phyloP scores from a whole-genome alignment of 768 basidiomycete genomes.

The Asterophora lycoperdoides region DNA sequence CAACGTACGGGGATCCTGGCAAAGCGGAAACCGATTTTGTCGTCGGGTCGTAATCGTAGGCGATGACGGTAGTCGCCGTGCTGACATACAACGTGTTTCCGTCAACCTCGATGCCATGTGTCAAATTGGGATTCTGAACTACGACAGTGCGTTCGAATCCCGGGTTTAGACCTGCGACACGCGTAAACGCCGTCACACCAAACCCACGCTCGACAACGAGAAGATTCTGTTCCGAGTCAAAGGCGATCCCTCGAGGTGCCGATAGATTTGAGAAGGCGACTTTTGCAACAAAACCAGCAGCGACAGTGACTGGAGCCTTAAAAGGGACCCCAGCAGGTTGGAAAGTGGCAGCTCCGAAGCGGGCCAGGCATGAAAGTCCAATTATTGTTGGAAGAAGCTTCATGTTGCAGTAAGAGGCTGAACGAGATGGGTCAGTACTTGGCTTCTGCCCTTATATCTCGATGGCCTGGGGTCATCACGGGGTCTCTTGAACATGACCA shows the following conservation, averaged over 20 bases:
- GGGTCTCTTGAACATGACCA: too few species aligned
- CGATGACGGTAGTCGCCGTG: slow-evolving; percentile 30
- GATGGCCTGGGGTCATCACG: too few species aligned
- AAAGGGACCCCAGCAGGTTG: slow-evolving; percentile 31
- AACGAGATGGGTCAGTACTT: neutral
- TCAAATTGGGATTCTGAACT: slow-evolving; percentile 31
- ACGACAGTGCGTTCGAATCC: slow-evolving; percentile 38
- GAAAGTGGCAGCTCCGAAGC: slow-evolving; percentile 19
- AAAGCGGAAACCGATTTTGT: slow-evolving; percentile 23
- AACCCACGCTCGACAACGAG: slow-evolving; percentile 41
- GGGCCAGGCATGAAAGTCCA: slow-evolving; percentile 1
- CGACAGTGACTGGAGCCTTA: slow-evolving; percentile 30
- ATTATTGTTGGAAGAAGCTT: slow-evolving; percentile 4
- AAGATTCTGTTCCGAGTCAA: slow-evolving; percentile 34
- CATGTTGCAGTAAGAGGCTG: slow-evolving; percentile 2
- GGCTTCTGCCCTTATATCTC: too few species aligned
- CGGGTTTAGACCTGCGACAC: slow-evolving; percentile 16
- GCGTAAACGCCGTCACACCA: slow-evolving; percentile 37
- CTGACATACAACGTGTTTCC: slow-evolving; percentile 34
- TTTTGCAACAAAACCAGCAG: slow-evolving; percentile 30
- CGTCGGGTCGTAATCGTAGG: slow-evolving; percentile 32
- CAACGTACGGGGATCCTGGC: slow-evolving; percentile 14
- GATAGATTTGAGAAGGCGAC: slow-evolving; percentile 40
- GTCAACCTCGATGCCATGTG: slow-evolving; percentile 40
- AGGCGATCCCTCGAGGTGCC: slow-evolving; percentile 37